Conservation (phyloP, 1,139 yeast genomes). For the Geotrichum bryndzae region DNA sequence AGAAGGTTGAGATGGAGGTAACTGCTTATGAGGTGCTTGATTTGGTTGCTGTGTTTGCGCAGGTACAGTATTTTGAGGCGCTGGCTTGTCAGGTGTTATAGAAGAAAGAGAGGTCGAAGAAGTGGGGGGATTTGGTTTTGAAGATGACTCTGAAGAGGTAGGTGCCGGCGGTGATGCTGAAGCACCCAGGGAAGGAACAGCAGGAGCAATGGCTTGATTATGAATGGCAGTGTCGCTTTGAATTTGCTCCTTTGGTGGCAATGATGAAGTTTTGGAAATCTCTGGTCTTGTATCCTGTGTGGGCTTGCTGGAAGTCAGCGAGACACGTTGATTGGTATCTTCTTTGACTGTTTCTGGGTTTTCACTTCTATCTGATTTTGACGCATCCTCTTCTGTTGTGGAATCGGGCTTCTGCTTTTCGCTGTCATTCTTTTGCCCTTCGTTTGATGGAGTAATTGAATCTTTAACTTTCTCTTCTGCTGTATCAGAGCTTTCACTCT, state of each 20-base stretch:
- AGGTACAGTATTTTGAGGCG: background rate
- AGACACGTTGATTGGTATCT: background rate
- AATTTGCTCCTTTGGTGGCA: background rate
- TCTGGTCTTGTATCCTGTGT: background rate
- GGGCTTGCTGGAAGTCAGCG: background rate
- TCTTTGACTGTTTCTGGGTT: background rate
- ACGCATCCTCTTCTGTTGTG: background rate
- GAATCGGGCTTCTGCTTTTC: conserved; percentile 18
- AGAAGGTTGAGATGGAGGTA: background rate
- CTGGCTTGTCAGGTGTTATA: background rate
- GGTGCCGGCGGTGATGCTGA: background rate
- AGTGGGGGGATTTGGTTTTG: background rate
- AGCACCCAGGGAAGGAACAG: background rate
- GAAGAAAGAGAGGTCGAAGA: background rate
- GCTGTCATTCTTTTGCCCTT: conserved; percentile 10
- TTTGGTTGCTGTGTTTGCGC: background rate
- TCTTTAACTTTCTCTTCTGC: background rate
- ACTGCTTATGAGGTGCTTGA: background rate
- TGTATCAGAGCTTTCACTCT: background rate
- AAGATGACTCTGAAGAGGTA: background rate
- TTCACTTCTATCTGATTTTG: background rate
- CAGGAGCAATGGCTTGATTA: background rate
- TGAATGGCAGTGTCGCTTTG: too few relatives aligned
- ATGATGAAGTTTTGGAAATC: background rate
- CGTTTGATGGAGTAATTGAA: background rate